phyloP scores from a whole-genome alignment of 306 rosid species.

The Gynostemma pentaphyllum region DNA sequence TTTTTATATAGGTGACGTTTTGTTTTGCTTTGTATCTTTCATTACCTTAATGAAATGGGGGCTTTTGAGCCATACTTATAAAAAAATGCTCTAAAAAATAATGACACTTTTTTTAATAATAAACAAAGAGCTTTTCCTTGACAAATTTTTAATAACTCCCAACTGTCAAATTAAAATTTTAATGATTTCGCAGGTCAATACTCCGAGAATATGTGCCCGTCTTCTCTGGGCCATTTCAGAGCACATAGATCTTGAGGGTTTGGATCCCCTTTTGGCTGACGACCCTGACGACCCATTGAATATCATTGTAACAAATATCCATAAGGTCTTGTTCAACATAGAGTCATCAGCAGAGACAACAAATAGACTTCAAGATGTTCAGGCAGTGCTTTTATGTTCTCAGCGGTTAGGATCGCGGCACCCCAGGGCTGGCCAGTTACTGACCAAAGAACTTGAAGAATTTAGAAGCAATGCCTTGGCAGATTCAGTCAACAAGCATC shows the following conservation, averaged over 20 bases:
- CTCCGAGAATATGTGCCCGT: conserved; percentile 83
- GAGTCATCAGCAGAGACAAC: conserved; percentile 76
- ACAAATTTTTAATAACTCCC: neutral
- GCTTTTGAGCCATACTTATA: no score
- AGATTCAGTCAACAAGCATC: conserved; percentile 98
- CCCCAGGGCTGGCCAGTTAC: conserved; percentile 80
- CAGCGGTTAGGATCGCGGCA: conserved; percentile 91
- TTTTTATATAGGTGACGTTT: no score
- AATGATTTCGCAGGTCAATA: conserved; percentile 63
- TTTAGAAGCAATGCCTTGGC: conserved; percentile 55
- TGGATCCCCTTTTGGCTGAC: conserved; percentile 97
- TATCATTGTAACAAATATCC: conserved; percentile 67
- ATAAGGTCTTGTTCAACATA: conserved; percentile 68
- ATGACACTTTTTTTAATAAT: no score
- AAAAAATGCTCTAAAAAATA: no score
- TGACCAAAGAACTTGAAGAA: conserved; percentile 90
- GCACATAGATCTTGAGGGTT: conserved; percentile 90
- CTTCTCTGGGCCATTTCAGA: conserved; percentile 89
- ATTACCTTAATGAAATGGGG: no score
- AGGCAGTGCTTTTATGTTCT: conserved; percentile 82
- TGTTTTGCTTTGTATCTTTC: conserved; percentile 2
- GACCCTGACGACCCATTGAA: conserved; percentile 96
- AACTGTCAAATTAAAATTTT: neutral
- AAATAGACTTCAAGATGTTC: conserved; percentile 91
- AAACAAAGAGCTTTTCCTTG: no score